Conservation (phyloP, 306 rosid genomes). For the Gleditsia sinensis region DNA sequence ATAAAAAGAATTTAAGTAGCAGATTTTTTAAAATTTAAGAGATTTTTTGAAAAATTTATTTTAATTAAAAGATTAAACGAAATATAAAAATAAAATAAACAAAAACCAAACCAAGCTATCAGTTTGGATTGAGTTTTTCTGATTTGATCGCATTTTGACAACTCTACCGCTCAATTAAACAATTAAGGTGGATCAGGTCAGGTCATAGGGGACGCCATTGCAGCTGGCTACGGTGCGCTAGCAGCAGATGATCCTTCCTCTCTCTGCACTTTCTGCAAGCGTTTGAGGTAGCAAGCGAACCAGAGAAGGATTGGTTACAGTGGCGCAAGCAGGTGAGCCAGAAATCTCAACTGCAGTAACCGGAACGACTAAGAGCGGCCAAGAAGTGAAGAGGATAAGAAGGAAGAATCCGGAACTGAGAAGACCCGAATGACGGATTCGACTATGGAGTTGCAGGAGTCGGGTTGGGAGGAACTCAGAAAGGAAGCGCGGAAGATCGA, state of each 20-base stretch:
- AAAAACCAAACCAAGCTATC: no score
- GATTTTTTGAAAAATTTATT: no score
- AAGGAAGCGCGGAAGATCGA: conserved; percentile 96
- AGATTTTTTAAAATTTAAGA: no score
- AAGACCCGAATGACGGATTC: conserved; percentile 69
- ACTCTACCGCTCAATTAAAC: no score
- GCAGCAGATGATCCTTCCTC: conserved; percentile 12
- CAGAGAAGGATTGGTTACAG: not conserved
- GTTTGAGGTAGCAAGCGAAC: not conserved
- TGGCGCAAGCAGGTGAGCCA: not conserved
- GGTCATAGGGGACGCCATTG: not conserved
- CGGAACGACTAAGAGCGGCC: conserved; percentile 29
- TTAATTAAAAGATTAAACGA: no score
- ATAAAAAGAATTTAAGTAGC: no score
- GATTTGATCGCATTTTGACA: no score
- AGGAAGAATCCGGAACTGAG: conserved; percentile 32
- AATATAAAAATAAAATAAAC: no score
- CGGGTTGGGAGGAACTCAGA: conserved; percentile 98
- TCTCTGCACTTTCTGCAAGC: not conserved
- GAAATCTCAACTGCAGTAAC: conserved; percentile 50
- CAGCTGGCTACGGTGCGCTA: not conserved
- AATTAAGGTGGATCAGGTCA: no score
- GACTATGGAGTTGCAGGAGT: conserved; percentile 92
- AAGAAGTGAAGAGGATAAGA: conserved; percentile 23
- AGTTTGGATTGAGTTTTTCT: no score